phyloP scores from a whole-genome alignment of 805 yeast genomes.

The Candida namnaoensis region DNA sequence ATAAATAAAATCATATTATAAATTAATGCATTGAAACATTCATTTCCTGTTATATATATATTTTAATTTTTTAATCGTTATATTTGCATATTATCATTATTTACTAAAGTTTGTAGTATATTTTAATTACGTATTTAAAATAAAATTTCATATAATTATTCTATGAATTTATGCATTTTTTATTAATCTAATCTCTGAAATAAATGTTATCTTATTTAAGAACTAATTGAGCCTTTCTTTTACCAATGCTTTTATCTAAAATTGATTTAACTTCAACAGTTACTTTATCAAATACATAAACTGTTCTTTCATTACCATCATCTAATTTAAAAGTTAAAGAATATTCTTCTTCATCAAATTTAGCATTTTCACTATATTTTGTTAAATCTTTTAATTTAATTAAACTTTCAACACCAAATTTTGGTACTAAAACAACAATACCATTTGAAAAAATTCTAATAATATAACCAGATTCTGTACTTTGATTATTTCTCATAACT shows the following conservation, averaged over 20 bases:
- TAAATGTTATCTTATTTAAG: constrained; percentile 27
- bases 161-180: too few species aligned
- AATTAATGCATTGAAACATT: too few species aligned
- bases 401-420: constrained; percentile 91
- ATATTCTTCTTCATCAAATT: constrained; percentile 72
- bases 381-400: constrained; percentile 71
- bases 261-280: constrained; percentile 75
- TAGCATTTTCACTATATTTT: constrained; percentile 53
- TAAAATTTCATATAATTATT: too few species aligned
- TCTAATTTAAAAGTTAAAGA: constrained; percentile 51
- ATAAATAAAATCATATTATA: too few species aligned
- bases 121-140: too few species aligned
- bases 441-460: constrained; percentile 93
- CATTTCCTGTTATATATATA: too few species aligned
- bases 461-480: constrained; percentile 80
- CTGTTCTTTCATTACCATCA: constrained; percentile 34
- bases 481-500: constrained; percentile 80
- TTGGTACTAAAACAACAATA: constrained; percentile 88
- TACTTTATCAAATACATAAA: constrained; percentile 79
- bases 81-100: too few species aligned
- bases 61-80: too few species aligned
- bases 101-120: too few species aligned
- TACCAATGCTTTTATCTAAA: constrained; percentile 82
- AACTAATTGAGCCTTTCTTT: constrained; percentile 78
- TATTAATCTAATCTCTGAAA: neutral